These are phyloP conservation scores for Arabidopsis lyrata DNA, from an alignment of 441 rosid genomes.

Conservation along the genomic window DNA sequence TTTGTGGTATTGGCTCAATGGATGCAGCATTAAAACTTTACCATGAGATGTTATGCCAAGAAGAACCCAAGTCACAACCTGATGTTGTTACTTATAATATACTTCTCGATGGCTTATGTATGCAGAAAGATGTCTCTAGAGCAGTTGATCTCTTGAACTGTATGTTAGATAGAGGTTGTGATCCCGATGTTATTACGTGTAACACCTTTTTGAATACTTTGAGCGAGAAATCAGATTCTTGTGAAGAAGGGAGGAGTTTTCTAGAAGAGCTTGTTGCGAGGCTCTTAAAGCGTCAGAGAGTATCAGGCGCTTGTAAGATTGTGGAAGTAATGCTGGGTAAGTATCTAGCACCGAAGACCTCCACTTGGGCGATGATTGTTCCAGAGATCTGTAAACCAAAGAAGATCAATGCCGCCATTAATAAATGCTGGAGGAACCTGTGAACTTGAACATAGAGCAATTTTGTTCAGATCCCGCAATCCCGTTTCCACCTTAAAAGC, in stretches of 20 bases:
- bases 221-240: slow-evolving; percentile 69
- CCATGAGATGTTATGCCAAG: slow-evolving; percentile 85
- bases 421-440: slow-evolving; percentile 69
- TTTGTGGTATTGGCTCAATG: slow-evolving; percentile 60
- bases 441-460: slow-evolving; percentile 47
- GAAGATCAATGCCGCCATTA: slow-evolving; percentile 66
- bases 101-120: slow-evolving; percentile 77
- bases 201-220: slow-evolving; percentile 71
- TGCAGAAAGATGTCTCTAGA: slow-evolving; percentile 58
- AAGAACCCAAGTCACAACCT: slow-evolving; percentile 70
- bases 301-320: slow-evolving; percentile 71
- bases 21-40: slow-evolving; percentile 77
- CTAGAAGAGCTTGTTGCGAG: slow-evolving; percentile 77
- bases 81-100: slow-evolving; percentile 90
- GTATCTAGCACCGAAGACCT: slow-evolving; percentile 61
- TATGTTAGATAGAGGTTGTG: slow-evolving; percentile 82
- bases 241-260: slow-evolving; percentile 77
- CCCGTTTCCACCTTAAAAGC: slow-evolving; percentile 9
- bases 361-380: slow-evolving; percentile 76
- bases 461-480: not conserved
- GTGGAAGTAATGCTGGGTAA: slow-evolving; percentile 79
- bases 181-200: slow-evolving; percentile 87
- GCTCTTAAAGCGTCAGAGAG: slow-evolving; percentile 68
- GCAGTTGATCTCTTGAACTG: slow-evolving; percentile 82
- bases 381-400: slow-evolving; percentile 73